phyloP scores from a whole-genome alignment of 176 grass and related monocot species.

The Poa annua region DNA sequence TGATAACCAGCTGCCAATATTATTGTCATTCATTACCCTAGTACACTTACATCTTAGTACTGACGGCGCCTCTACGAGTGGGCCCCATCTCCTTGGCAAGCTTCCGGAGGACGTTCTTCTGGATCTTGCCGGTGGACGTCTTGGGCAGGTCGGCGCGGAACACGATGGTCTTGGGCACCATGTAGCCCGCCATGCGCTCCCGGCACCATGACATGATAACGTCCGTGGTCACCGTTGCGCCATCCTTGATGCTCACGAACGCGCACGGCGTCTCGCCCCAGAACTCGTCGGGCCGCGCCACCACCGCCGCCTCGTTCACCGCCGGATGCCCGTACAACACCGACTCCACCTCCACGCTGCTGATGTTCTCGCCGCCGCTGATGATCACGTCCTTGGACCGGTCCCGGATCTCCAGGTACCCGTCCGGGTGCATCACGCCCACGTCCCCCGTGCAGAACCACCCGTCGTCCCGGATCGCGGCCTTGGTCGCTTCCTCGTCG shows the following conservation, averaged over 20 bases:
- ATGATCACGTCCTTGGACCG: slow-evolving; percentile 97
- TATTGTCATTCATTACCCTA: no score
- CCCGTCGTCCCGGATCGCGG: slow-evolving; percentile 52
- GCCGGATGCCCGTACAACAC: no score
- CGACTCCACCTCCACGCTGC: slow-evolving; percentile 96
- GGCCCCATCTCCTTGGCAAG: slow-evolving; percentile 66
- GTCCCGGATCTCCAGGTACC: slow-evolving; percentile 84
- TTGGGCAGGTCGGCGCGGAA: slow-evolving; percentile 69
- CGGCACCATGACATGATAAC: slow-evolving; percentile 76
- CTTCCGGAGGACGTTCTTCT: slow-evolving; percentile 66
- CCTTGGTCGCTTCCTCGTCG: no score
- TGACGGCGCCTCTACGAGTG: background rate
- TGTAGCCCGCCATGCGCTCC: slow-evolving; percentile 77
- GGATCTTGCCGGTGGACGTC: slow-evolving; percentile 85
- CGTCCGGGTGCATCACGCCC: slow-evolving; percentile 77
- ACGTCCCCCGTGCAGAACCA: slow-evolving; percentile 94
- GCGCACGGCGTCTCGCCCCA: slow-evolving; percentile 96
- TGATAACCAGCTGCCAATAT: no score
- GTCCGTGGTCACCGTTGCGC: slow-evolving; percentile 35
- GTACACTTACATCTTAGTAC: slow-evolving; percentile 48
- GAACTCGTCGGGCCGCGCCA: slow-evolving; percentile 70
- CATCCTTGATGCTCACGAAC: slow-evolving; percentile 68
- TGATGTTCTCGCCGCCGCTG: slow-evolving; percentile 91
- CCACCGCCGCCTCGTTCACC: slow-evolving; percentile 79
- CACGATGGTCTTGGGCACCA: slow-evolving; percentile 77